Evolutionary conservation across 208 protist species (phyloP), one percentile per base, ranked within the genome.

Genomic region (Phytomonas sp.): DNA sequence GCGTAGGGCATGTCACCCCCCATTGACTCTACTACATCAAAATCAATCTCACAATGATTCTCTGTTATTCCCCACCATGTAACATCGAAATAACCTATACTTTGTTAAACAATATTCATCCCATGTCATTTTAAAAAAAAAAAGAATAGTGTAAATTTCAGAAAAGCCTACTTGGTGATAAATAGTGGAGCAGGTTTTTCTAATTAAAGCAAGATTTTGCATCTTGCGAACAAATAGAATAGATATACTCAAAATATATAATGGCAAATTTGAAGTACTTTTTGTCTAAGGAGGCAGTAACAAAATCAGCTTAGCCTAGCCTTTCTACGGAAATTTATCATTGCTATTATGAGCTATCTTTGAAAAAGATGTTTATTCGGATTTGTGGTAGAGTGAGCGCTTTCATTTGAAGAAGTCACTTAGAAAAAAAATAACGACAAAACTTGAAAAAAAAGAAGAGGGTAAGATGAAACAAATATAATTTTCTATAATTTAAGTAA

Each of bases 401-500:
- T 26, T 56, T 26, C 20, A 56, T 23, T 56, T 56, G 20, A 20
- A 56, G 20, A 56, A 17, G 23, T 26, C 20, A 56, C 11, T 26
- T 26, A 56, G 13, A 20, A 56, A 56, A 56, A 56, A 56, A 23
- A 26, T 56, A 46, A 20, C n/a, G 28, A 34, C 29, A 34, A 34
- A 34, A 6, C 37, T 37, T 66, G 15, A 73, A 72, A 56, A 51
- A 23, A 68, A 56, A 56, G 23, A 56, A 56, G 46, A 56, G 46
- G 20, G 20, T 56, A 0, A 56, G 20, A 26, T 56, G 1, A 20
- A 56, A 7, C 6, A 26, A 56, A 56, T 46, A 56, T 56, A 26
- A 26, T 56, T 26, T 56, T 56, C 1, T 1, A 26, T 6, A 56
- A 26, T 56, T 46, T 56, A 26, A 6, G 20, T 56, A 26, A 56